These are phyloP conservation scores for Camelina laxa DNA, from an alignment of 345 rosid genomes.

Conservation along the genomic window DNA sequence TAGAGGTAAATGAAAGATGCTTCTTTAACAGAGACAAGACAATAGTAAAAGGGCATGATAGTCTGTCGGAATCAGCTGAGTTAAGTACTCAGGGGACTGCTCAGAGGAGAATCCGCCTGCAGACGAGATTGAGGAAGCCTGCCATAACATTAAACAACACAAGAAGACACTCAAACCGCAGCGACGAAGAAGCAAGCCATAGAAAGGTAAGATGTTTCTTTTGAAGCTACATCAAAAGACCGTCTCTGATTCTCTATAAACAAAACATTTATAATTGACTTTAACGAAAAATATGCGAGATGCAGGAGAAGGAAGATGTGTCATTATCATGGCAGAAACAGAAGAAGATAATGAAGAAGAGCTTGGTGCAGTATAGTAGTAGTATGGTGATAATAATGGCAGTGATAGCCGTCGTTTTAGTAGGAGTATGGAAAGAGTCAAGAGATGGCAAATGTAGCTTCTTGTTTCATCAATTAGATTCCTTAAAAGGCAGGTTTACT, in stretches of 20 bases:
- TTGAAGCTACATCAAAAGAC: neutral
- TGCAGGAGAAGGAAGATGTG: slow-evolving; percentile 32
- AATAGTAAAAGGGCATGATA: slow-evolving; percentile 52
- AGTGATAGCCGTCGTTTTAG: slow-evolving; percentile 35
- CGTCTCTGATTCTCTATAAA: too few relatives aligned
- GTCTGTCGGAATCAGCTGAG: slow-evolving; percentile 38
- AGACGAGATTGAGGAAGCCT: slow-evolving; percentile 18
- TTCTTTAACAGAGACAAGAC: slow-evolving; percentile 50
- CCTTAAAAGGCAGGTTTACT: slow-evolving; percentile 34
- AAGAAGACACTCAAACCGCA: slow-evolving; percentile 29
- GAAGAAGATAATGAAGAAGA: slow-evolving; percentile 28
- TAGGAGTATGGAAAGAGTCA: slow-evolving; percentile 42
- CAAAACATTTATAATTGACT: too few relatives aligned
- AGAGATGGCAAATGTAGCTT: slow-evolving; percentile 35
- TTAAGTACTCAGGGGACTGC: slow-evolving; percentile 61
- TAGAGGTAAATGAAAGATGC: slow-evolving; percentile 27
- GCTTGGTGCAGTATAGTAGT: slow-evolving; percentile 36
- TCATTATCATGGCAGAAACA: slow-evolving; percentile 34
- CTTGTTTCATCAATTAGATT: slow-evolving; percentile 43
- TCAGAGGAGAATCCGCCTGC: slow-evolving; percentile 65
- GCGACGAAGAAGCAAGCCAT: slow-evolving; percentile 50
- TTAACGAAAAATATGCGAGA: too few relatives aligned
- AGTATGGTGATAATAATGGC: slow-evolving; percentile 38
- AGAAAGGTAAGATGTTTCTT: slow-evolving; percentile 51
- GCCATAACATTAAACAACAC: slow-evolving; percentile 16